Conservation (phyloP, 2,329 filamentous ascomycete species). For the Aureobasidium sp. region DNA sequence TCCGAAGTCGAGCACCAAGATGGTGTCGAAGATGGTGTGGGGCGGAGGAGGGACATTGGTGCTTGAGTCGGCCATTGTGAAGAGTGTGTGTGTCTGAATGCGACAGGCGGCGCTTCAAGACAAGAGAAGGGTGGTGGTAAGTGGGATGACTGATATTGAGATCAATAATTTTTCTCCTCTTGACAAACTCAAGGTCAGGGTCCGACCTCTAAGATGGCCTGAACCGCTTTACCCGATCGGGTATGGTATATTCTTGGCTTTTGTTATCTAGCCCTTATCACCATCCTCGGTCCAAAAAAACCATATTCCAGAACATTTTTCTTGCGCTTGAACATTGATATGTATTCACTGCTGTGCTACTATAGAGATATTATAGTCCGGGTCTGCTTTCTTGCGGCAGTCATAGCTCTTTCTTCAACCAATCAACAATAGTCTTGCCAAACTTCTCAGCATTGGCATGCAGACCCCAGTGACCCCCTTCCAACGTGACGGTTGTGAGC, state of each 20-base stretch:
- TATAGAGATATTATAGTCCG: background rate
- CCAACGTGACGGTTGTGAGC: constrained; percentile 17
- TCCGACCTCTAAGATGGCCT: background rate
- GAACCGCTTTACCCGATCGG: background rate
- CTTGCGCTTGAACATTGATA: background rate
- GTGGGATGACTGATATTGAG: constrained; percentile 11
- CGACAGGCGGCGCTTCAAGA: constrained; percentile 7
- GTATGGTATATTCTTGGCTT: background rate
- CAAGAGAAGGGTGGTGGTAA: background rate
- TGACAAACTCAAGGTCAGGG: background rate
- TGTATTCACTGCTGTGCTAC: background rate
- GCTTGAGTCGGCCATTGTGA: constrained; percentile 22
- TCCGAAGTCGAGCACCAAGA: constrained; percentile 64
- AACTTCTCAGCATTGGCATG: constrained; percentile 22
- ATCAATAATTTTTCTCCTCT: constrained; percentile 20
- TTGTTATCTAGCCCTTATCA: background rate
- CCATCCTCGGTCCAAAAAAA: background rate
- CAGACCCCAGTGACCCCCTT: constrained; percentile 22
- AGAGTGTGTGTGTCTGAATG: background rate
- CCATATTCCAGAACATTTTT: background rate
- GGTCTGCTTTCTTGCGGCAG: background rate
- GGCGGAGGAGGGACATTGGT: constrained; percentile 35
- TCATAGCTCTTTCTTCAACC: constrained; percentile 4
- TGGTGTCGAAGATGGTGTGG: constrained; percentile 53
- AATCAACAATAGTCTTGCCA: constrained; percentile 11